phyloP scores from a whole-genome alignment of 225 moss, liverwort and hornwort species.

The Marchantia polymorpha region DNA sequence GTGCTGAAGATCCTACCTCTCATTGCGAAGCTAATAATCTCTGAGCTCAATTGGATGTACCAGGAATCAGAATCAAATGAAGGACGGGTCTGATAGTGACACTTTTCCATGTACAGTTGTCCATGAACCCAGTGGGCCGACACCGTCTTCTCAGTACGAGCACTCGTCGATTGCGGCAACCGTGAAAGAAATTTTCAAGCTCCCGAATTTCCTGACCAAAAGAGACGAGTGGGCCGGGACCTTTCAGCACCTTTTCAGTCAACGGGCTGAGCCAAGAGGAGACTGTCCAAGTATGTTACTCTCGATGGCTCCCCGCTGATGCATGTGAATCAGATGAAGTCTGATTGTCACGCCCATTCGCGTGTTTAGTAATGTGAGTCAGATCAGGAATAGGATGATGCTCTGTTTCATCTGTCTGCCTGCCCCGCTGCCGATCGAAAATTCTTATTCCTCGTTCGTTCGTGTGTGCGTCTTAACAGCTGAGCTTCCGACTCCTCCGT shows the following conservation, averaged over 20 bases:
- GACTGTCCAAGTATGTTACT: slow-evolving; percentile 76
- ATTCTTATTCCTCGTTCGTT: neutral
- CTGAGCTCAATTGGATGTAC: no score
- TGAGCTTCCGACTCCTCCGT: slow-evolving; percentile 78
- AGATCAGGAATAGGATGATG: no score
- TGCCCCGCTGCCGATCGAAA: neutral
- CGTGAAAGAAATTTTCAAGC: slow-evolving; percentile 71
- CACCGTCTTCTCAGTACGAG: slow-evolving; percentile 72
- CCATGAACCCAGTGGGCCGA: slow-evolving; percentile 64
- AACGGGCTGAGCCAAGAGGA: slow-evolving; percentile 55
- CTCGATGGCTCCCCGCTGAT: no score
- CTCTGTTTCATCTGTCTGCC: no score
- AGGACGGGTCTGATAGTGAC: neutral
- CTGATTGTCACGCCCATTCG: no score
- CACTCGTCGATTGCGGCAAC: slow-evolving; percentile 86
- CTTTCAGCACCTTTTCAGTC: slow-evolving; percentile 51
- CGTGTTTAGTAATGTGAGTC: no score
- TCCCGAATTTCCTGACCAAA: slow-evolving; percentile 63
- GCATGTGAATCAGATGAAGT: no score
- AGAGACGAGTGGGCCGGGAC: slow-evolving; percentile 90
- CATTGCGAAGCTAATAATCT: no score
- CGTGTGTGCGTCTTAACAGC: slow-evolving; percentile 41
- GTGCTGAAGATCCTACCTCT: no score
- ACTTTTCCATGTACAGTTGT: slow-evolving; percentile 43
- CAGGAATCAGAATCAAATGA: neutral